Evolutionary conservation across 495 filamentous ascomycete species (phyloP).

Genomic region (Halenospora varia): DNA sequence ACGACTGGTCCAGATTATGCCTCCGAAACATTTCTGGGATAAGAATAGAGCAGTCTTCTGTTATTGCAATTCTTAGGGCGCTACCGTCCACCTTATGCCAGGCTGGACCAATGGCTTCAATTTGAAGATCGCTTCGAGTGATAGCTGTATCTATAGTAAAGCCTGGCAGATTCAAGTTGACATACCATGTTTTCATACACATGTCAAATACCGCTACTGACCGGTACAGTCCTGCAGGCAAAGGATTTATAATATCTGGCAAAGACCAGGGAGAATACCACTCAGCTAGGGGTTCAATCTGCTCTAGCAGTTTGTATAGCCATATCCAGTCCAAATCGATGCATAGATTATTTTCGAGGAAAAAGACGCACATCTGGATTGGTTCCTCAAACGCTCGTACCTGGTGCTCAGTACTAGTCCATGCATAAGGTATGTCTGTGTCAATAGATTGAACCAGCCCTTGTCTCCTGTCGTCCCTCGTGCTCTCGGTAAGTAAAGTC

Average conservation of each 20-base stretch:
- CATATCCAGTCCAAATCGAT: background rate
- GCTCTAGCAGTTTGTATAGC: background rate
- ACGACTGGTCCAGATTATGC: no score
- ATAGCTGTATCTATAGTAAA: background rate
- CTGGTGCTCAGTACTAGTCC: background rate
- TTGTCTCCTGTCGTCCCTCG: background rate
- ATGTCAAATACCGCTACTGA: background rate
- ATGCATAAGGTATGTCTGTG: background rate
- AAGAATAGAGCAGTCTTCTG: background rate
- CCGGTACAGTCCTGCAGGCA: background rate
- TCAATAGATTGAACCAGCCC: background rate
- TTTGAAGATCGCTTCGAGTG: no score
- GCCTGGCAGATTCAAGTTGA: background rate
- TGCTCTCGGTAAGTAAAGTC: background rate
- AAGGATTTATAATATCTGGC: background rate
- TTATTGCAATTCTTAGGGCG: background rate
- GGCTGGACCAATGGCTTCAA: no score
- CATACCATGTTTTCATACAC: background rate
- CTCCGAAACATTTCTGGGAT: no score
- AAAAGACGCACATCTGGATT: background rate
- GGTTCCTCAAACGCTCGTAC: background rate
- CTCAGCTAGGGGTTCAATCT: background rate
- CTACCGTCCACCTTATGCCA: no score
- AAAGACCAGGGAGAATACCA: background rate
- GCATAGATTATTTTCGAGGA: background rate